These are phyloP conservation scores for Vinca minor DNA, from an alignment of 257 asterid genomes.

Conservation along the genomic window DNA sequence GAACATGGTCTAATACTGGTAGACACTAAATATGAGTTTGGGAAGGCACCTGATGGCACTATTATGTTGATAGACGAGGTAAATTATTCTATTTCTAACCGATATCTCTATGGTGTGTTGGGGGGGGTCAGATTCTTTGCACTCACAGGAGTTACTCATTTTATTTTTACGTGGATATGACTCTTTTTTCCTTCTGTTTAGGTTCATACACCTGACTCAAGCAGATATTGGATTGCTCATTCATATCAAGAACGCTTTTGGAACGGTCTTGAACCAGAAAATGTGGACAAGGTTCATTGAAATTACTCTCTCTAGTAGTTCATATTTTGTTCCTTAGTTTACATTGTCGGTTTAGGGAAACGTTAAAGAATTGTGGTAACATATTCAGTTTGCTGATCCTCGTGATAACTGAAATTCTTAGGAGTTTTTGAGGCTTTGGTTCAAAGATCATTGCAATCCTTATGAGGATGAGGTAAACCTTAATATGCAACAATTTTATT, in stretches of 20 bases:
- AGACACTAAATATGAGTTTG: constrained; percentile 96
- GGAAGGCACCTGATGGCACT: constrained; percentile 79
- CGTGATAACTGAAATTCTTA: constrained; percentile 21
- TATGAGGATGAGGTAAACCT: constrained; percentile 69
- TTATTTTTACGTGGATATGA: background rate
- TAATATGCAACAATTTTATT: background rate
- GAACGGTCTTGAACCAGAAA: constrained; percentile 83
- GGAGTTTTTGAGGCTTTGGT: constrained; percentile 98
- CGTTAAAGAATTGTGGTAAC: background rate
- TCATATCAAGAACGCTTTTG: constrained; percentile 60
- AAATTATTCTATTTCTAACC: background rate
- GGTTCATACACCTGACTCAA: constrained; percentile 97
- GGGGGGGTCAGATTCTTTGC: background rate
- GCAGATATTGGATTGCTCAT: constrained; percentile 85
- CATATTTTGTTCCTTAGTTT: background rate
- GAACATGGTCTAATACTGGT: constrained; percentile 86
- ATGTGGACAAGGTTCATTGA: constrained; percentile 74
- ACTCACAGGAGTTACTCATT: background rate
- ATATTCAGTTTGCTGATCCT: constrained; percentile 17
- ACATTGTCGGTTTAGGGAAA: background rate
- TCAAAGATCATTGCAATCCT: constrained; percentile 81
- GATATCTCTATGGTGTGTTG: background rate
- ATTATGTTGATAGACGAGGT: constrained; percentile 86
- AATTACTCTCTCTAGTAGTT: background rate
- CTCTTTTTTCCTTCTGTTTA: constrained; percentile 16